Conservation (phyloP, 2,329 filamentous ascomycete genomes). For the Stagonosporopsis rhizophila region DNA sequence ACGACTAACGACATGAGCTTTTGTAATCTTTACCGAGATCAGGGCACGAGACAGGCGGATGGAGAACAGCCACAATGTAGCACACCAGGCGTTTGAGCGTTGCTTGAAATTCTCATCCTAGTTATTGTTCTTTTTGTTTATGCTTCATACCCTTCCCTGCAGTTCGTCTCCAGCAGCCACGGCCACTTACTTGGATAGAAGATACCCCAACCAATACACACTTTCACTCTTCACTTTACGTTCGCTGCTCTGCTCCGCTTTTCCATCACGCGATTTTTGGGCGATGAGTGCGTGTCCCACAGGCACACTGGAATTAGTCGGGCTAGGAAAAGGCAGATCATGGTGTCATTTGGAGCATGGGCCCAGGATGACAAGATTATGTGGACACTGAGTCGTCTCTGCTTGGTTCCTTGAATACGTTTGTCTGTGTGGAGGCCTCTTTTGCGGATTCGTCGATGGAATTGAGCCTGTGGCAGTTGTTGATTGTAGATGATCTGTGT, state of each 20-base stretch:
- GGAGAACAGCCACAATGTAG: too few species aligned
- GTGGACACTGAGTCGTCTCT: neutral
- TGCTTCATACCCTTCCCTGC: neutral
- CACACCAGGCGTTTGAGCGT: constrained; percentile 1
- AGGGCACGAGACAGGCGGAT: too few species aligned
- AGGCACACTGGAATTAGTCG: neutral
- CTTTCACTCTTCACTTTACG: neutral
- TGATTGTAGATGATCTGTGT: neutral
- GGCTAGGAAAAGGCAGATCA: neutral
- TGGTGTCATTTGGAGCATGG: neutral
- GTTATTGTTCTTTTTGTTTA: neutral
- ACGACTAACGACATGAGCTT: neutral
- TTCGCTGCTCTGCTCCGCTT: neutral
- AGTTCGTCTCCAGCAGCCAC: neutral
- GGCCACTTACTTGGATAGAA: constrained; percentile 19
- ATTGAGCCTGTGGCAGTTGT: neutral
- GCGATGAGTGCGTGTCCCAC: neutral
- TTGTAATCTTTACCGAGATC: neutral
- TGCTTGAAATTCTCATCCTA: neutral
- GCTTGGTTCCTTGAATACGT: too few species aligned
- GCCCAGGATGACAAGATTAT: neutral
- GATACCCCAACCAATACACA: constrained; percentile 18
- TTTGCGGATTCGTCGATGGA: too few species aligned
- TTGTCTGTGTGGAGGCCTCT: too few species aligned
- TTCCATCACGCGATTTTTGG: neutral